Conservation (phyloP, 768 basidiomycete genomes). For the Cyclocybe cylindracea region DNA sequence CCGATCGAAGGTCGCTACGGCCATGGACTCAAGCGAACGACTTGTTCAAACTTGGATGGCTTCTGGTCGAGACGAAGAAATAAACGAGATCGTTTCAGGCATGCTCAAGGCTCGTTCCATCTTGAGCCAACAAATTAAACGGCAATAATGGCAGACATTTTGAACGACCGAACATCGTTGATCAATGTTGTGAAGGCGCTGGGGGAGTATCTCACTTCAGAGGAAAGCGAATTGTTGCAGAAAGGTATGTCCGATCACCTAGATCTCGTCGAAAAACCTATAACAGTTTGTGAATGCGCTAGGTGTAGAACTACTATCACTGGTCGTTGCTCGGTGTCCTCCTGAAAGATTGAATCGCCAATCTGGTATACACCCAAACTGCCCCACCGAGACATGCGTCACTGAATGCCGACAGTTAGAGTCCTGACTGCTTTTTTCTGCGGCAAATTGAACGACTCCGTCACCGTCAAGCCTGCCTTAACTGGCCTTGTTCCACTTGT, state of each 20-base stretch:
- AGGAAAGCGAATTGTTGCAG: conserved; percentile 73
- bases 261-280: not conserved
- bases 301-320: conserved; percentile 87
- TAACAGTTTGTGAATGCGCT: conserved; percentile 1
- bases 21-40: conserved; percentile 43
- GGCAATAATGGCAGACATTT: conserved; percentile 37
- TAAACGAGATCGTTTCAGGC: conserved; percentile 62
- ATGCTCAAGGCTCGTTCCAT: conserved; percentile 26
- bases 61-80: conserved; percentile 58
- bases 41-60: conserved; percentile 75
- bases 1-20: not conserved
- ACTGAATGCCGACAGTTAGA: conserved; percentile 51
- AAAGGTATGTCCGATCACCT: conserved; percentile 57
- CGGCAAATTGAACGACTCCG: conserved; percentile 83
- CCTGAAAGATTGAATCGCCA: conserved; percentile 71
- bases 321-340: conserved; percentile 64
- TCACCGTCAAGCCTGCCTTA: conserved; percentile 81
- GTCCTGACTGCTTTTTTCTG: conserved; percentile 84
- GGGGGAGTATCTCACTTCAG: conserved; percentile 85
- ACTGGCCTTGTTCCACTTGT: conserved; percentile 73
- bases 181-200: conserved; percentile 83
- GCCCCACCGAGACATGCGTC: not conserved
- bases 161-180: conserved; percentile 57
- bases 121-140: conserved; percentile 11
- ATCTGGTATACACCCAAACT: conserved; percentile 53